Conservation (phyloP, 2,329 filamentous ascomycete species). For the Epichloe gansuensis region DNA sequence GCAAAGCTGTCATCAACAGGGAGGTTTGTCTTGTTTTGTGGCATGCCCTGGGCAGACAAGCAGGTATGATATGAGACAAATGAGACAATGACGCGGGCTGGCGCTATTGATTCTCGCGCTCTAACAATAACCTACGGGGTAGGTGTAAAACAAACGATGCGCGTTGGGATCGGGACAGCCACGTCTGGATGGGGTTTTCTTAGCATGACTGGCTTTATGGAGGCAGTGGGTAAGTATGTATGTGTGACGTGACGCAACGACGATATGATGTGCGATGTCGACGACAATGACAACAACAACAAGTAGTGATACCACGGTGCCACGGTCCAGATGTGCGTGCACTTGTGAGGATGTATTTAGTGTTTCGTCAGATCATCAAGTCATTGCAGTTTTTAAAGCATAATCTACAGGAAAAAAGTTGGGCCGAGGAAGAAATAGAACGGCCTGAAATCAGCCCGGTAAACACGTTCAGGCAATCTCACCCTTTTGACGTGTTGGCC, state of each 20-base stretch:
- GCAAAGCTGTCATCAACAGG: neutral
- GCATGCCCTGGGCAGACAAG: neutral
- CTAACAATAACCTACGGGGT: neutral
- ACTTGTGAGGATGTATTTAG: neutral
- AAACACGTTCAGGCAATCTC: constrained; percentile 3
- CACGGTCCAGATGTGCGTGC: too few relatives aligned
- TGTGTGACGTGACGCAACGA: too few relatives aligned
- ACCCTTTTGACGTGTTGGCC: constrained; percentile 16
- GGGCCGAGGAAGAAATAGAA: neutral
- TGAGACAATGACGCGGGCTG: neutral
- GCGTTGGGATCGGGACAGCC: neutral
- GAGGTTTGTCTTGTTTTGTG: neutral
- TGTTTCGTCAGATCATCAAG: neutral
- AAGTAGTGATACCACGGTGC: too few relatives aligned
- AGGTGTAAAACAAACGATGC: neutral
- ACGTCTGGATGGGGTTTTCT: too few relatives aligned
- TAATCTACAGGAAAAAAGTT: too few relatives aligned
- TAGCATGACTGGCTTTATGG: too few relatives aligned
- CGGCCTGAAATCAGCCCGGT: neutral
- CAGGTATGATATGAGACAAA: neutral
- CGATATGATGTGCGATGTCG: too few relatives aligned
- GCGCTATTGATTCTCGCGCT: neutral
- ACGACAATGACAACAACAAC: too few relatives aligned
- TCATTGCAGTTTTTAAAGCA: neutral
- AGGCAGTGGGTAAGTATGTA: too few relatives aligned